Percentiles rank a stretch among this genome's conserved stretches.
Conservation (phyloP, 176 grass and related monocot species). For the Aegilops bicornis region DNA sequence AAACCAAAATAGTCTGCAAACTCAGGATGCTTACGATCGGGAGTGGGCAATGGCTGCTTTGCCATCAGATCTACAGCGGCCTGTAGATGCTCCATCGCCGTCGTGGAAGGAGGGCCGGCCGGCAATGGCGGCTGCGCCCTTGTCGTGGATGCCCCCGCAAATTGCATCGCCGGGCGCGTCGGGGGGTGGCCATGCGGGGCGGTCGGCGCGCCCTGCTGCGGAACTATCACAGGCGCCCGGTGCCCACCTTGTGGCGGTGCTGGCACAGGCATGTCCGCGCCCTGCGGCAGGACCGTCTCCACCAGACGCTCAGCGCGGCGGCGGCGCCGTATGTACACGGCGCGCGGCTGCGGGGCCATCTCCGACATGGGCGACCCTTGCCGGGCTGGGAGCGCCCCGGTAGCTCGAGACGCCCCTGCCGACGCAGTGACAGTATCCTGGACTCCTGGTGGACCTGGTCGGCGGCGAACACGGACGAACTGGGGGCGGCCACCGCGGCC, state of each 20-base stretch:
- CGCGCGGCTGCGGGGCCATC: background rate
- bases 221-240: too few species aligned
- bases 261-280: too few species aligned
- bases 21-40: conserved; percentile 20
- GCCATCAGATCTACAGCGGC: background rate
- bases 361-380: background rate
- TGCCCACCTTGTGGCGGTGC: too few species aligned
- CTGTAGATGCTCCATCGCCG: background rate
- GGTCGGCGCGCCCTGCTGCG: too few species aligned
- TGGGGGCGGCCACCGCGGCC: background rate
- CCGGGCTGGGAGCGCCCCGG: background rate
- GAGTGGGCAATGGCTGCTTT: background rate
- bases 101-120: background rate
- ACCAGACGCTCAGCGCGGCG: too few species aligned
- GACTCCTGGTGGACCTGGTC: background rate
- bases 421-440: background rate
- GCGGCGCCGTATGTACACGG: too few species aligned
- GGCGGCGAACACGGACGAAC: background rate
- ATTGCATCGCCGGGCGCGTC: too few species aligned
- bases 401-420: background rate
- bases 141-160: too few species aligned
- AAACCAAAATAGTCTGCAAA: conserved; percentile 47
- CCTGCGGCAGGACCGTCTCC: too few species aligned
- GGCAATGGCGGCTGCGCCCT: background rate
- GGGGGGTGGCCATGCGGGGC: too few species aligned